These are phyloP conservation scores for Serendipita sp. DNA, from an alignment of 768 basidiomycete species.

Conservation along the genomic window DNA sequence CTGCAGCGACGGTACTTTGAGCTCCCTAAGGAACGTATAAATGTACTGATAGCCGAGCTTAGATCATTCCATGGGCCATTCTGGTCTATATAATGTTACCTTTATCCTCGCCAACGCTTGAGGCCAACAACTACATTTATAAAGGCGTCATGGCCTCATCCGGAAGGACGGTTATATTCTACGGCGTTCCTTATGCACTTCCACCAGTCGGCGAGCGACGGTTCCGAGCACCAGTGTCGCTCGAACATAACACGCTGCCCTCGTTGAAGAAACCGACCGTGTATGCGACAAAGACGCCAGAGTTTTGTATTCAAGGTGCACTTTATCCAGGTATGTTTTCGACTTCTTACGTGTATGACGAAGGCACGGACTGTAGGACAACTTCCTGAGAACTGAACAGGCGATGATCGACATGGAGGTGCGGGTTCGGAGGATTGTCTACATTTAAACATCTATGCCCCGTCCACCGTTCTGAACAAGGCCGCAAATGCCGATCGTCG, in stretches of 20 bases:
- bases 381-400: neutral
- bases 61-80: no score
- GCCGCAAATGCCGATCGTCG: neutral
- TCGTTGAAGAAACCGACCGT: constrained; percentile 27
- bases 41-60: no score
- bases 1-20: no score
- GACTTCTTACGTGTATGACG: no score
- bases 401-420: constrained; percentile 25
- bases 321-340: neutral
- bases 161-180: neutral
- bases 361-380: no score
- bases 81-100: no score
- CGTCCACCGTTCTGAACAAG: constrained; percentile 23
- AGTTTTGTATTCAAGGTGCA: constrained; percentile 41
- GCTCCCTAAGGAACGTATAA: no score
- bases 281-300: constrained; percentile 37
- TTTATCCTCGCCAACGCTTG: neutral
- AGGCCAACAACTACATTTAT: neutral
- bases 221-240: constrained; percentile 31
- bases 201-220: constrained; percentile 21
- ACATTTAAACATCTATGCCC: constrained; percentile 49
- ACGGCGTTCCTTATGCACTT: constrained; percentile 23
- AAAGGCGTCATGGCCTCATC: neutral
- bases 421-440: constrained; percentile 53
- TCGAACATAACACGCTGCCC: constrained; percentile 15